These are phyloP conservation scores for Solanum tacnaense DNA, from an alignment of 257 asterid genomes.

Conservation along the genomic window DNA sequence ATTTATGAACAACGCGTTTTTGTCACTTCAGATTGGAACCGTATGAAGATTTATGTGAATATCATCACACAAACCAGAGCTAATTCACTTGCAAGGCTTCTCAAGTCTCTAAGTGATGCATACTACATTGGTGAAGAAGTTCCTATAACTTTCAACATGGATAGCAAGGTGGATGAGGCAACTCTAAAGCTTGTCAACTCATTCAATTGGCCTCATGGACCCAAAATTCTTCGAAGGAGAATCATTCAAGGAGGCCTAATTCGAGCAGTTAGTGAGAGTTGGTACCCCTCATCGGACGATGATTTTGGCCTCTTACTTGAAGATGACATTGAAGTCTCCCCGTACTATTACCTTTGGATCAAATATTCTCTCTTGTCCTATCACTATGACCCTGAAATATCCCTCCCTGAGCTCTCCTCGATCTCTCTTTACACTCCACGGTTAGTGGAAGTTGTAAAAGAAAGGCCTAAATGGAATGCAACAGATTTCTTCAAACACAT, in stretches of 20 bases:
- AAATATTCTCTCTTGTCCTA: slow-evolving; percentile 67
- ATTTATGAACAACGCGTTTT: background rate
- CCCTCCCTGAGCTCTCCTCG: slow-evolving; percentile 72
- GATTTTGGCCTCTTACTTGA: slow-evolving; percentile 82
- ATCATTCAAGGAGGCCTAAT: slow-evolving; percentile 98
- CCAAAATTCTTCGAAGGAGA: slow-evolving; percentile 57
- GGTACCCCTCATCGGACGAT: slow-evolving; percentile 86
- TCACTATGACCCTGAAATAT: slow-evolving; percentile 80
- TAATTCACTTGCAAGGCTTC: slow-evolving; percentile 57
- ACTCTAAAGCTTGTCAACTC: slow-evolving; percentile 54
- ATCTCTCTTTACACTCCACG: slow-evolving; percentile 90
- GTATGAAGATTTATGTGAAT: slow-evolving; percentile 58
- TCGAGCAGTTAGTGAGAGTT: slow-evolving; percentile 87
- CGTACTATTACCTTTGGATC: slow-evolving; percentile 85
- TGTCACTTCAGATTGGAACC: slow-evolving; percentile 68
- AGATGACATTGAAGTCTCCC: slow-evolving; percentile 92
- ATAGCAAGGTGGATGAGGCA: slow-evolving; percentile 70
- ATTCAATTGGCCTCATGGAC: slow-evolving; percentile 82
- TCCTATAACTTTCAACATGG: slow-evolving; percentile 76
- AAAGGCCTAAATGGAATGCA: slow-evolving; percentile 90
- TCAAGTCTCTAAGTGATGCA: slow-evolving; percentile 61
- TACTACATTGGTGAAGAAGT: slow-evolving; percentile 77
- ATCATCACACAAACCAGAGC: slow-evolving; percentile 80
- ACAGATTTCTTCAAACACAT: slow-evolving; percentile 59
- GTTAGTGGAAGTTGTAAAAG: slow-evolving; percentile 85